Conservation (phyloP, 2,329 filamentous ascomycete genomes). For the Xylaria sp. region DNA sequence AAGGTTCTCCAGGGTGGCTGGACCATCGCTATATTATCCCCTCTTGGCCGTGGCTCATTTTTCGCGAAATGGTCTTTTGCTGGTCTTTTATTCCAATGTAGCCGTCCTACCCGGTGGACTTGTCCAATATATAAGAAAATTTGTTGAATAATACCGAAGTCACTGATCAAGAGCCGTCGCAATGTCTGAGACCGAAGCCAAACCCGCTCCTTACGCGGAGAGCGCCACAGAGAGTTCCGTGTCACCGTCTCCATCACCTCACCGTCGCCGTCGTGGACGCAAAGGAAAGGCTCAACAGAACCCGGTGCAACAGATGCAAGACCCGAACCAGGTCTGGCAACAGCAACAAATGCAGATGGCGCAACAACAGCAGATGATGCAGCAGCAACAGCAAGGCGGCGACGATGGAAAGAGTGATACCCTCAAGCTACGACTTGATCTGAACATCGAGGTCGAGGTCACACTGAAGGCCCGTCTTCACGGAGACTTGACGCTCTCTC, state of each 20-base stretch:
- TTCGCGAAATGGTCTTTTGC: neutral
- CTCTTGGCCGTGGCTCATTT: neutral
- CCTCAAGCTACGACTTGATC: slow-evolving; percentile 77
- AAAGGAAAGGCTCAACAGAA: slow-evolving; percentile 34
- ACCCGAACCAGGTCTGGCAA: slow-evolving; percentile 36
- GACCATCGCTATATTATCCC: slow-evolving; percentile 22
- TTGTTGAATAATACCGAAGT: neutral
- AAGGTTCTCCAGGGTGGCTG: neutral
- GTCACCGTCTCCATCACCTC: slow-evolving; percentile 39
- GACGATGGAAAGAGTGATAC: slow-evolving; percentile 65
- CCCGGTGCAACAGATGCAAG: slow-evolving; percentile 31
- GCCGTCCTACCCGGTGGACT: neutral
- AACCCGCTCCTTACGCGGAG: slow-evolving; percentile 40
- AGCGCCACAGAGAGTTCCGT: slow-evolving; percentile 42
- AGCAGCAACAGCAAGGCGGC: slow-evolving; percentile 39
- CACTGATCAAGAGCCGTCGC: slow-evolving; percentile 3
- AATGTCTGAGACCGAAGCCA: slow-evolving; percentile 39
- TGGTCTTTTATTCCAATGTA: neutral
- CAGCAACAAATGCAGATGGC: slow-evolving; percentile 34
- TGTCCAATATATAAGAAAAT: neutral
- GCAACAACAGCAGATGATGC: slow-evolving; percentile 20
- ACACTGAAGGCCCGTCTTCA: slow-evolving; percentile 89
- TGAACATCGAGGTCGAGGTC: slow-evolving; percentile 87
- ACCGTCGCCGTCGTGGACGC: slow-evolving; percentile 40
- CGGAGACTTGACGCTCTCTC: slow-evolving; percentile 81